These are phyloP conservation scores for Abeoforma whisleri DNA, from an alignment of 78 protist genomes.

Conservation along the genomic window DNA sequence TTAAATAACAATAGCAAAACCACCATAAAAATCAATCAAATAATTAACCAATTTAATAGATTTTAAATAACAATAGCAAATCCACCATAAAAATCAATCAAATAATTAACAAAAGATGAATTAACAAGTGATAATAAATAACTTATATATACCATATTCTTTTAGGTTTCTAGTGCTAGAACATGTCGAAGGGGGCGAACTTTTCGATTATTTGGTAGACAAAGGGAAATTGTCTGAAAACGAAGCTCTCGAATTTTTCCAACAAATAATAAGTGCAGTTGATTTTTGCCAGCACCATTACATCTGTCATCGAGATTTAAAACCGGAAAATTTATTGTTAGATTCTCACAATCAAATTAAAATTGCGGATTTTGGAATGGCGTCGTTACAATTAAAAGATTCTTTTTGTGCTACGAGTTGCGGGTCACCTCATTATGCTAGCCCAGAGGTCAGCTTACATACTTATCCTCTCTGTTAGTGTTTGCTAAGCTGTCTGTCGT, in stretches of 20 bases:
- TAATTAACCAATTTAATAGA: background rate
- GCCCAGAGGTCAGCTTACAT: conserved; percentile 92
- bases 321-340: conserved; percentile 92
- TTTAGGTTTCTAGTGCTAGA: conserved; percentile 70
- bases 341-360: conserved; percentile 61
- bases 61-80: background rate
- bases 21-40: background rate
- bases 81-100: background rate
- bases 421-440: conserved; percentile 96
- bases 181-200: conserved; percentile 81
- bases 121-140: background rate
- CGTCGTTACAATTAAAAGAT: too few relatives aligned
- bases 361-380: too few relatives aligned
- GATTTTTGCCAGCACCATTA: conserved; percentile 73
- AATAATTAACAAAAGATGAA: background rate
- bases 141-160: background rate
- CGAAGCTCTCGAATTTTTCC: conserved; percentile 72
- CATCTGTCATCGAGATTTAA: conserved; percentile 76
- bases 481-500: too few relatives aligned
- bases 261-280: conserved; percentile 68
- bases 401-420: too few relatives aligned
- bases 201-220: conserved; percentile 71
- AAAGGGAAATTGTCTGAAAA: conserved; percentile 55
- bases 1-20: background rate
- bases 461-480: too few relatives aligned